A percentile compares a stretch with the other conserved stretches of the same genome.
Conservation (phyloP, 805 yeast species). For the Yamadazyma philogaea region DNA sequence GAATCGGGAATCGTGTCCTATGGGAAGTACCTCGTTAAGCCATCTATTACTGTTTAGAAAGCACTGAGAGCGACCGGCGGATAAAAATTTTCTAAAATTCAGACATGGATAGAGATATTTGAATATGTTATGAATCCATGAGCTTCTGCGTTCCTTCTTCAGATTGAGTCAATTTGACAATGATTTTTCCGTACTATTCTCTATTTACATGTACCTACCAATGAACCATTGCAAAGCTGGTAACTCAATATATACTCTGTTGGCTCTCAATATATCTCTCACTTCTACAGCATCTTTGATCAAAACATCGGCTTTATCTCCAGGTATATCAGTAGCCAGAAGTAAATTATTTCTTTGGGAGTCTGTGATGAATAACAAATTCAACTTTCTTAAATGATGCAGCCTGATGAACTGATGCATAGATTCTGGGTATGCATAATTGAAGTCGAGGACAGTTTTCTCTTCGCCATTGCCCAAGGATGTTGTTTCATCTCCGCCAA, state of each 20-base stretch:
- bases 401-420: constrained; percentile 48
- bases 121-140: no score
- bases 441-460: constrained; percentile 31
- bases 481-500: constrained; percentile 51
- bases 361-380: constrained; percentile 66
- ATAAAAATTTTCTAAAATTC: no score
- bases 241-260: constrained; percentile 69
- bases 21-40: no score
- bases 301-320: constrained; percentile 58
- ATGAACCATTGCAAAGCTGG: constrained; percentile 64
- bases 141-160: no score
- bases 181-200: background rate
- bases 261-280: constrained; percentile 77
- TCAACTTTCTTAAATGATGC: constrained; percentile 49
- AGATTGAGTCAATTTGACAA: no score
- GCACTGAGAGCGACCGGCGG: no score
- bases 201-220: constrained; percentile 27
- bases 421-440: constrained; percentile 40
- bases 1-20: no score
- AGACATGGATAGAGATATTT: no score
- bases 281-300: constrained; percentile 79
- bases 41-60: no score
- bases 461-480: constrained; percentile 1
- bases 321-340: constrained; percentile 51
- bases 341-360: constrained; percentile 59